phyloP scores from a whole-genome alignment of 768 basidiomycete species.

The Strobilomyces dryophilus region DNA sequence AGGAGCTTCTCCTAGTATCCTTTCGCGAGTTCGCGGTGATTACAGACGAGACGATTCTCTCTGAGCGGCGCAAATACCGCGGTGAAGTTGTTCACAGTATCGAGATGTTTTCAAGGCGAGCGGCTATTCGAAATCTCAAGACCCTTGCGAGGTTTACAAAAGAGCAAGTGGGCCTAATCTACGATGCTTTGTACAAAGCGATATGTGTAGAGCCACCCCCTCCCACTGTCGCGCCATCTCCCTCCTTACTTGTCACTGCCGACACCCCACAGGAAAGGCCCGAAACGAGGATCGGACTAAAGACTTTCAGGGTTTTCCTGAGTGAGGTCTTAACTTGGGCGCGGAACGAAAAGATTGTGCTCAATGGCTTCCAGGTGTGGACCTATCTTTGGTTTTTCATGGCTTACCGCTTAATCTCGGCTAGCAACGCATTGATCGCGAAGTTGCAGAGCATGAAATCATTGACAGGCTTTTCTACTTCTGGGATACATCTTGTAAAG shows the following conservation, averaged over 20 bases:
- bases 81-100: slow-evolving; percentile 89
- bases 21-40: slow-evolving; percentile 98
- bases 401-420: slow-evolving; percentile 2
- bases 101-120: slow-evolving; percentile 90
- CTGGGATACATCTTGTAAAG: slow-evolving; percentile 82
- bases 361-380: slow-evolving; percentile 83
- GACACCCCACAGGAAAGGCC: slow-evolving; percentile 68
- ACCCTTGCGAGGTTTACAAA: slow-evolving; percentile 78
- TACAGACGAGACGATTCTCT: slow-evolving; percentile 88
- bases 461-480: slow-evolving; percentile 92
- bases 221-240: slow-evolving; percentile 43
- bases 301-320: slow-evolving; percentile 85
- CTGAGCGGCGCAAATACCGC: slow-evolving; percentile 82
- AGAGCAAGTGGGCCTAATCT: slow-evolving; percentile 85
- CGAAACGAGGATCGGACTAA: slow-evolving; percentile 84
- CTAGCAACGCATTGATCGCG: slow-evolving; percentile 82
- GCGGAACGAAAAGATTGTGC: slow-evolving; percentile 85
- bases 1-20: slow-evolving; percentile 92
- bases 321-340: slow-evolving; percentile 96
- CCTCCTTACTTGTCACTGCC: slow-evolving; percentile 50
- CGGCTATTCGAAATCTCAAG: slow-evolving; percentile 83
- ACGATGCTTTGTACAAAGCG: slow-evolving; percentile 85
- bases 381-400: not conserved
- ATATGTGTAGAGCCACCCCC: slow-evolving; percentile 76
- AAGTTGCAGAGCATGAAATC: slow-evolving; percentile 93